A percentile compares a stretch with the other conserved stretches of the same genome.
Evolutionary conservation across 1,139 yeast genomes (phyloP).

Genomic region (Arxiozyma telluris): DNA sequence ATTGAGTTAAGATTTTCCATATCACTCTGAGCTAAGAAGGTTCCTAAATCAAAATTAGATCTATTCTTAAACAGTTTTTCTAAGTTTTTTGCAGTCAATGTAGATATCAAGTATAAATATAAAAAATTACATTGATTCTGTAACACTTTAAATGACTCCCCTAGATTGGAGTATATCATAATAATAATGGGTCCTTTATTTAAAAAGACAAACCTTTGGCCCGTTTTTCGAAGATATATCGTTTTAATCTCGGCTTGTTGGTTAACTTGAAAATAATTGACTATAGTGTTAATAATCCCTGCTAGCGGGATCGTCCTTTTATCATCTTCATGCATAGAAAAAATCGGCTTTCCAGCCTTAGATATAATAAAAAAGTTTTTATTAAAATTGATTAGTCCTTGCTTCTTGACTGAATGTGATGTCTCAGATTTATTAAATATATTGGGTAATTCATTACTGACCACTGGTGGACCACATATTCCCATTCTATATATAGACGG

Average conservation of each 20-base stretch:
- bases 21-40: slow-evolving; percentile 46
- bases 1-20: slow-evolving; percentile 24
- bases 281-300: slow-evolving; percentile 44
- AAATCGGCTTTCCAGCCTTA: slow-evolving; percentile 88
- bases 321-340: slow-evolving; percentile 70
- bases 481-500: slow-evolving; percentile 7
- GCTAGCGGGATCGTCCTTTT: slow-evolving; percentile 62
- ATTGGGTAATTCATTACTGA: slow-evolving; percentile 23
- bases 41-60: slow-evolving; percentile 75
- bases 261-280: slow-evolving; percentile 33
- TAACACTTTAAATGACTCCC: slow-evolving; percentile 48
- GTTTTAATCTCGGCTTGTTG: slow-evolving; percentile 32
- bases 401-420: background rate
- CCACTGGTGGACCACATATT: slow-evolving; percentile 9
- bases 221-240: slow-evolving; percentile 36
- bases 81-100: slow-evolving; percentile 69
- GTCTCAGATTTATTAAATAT: slow-evolving; percentile 10
- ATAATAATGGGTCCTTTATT: slow-evolving; percentile 63
- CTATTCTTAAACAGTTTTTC: slow-evolving; percentile 58
- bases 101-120: slow-evolving; percentile 70
- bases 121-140: slow-evolving; percentile 62
- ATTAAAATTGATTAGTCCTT: slow-evolving; percentile 6
- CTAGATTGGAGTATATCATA: slow-evolving; percentile 57
- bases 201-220: slow-evolving; percentile 44
- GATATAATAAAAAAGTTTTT: slow-evolving; percentile 64